These are phyloP conservation scores for Trypanosoma lewisi DNA, from an alignment of 208 protist species.

Conservation along the genomic window DNA sequence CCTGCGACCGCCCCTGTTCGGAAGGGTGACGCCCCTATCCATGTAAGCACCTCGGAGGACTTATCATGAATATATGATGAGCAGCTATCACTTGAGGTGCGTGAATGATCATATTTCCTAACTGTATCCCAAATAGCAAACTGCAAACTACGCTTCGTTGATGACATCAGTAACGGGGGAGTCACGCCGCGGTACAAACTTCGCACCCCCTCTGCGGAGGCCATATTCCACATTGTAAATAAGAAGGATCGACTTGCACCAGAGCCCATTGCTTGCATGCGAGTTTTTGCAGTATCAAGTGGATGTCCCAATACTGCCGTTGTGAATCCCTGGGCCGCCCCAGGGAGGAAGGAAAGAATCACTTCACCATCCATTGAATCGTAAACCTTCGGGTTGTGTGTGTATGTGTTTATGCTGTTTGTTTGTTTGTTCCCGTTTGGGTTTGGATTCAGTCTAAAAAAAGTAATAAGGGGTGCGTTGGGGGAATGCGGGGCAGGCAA, in stretches of 20 bases:
- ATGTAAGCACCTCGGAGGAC: neutral
- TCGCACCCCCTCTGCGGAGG: conserved; percentile 48
- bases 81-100: neutral
- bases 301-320: conserved; percentile 79
- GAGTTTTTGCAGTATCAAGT: conserved; percentile 87
- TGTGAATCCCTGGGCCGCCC: conserved; percentile 71
- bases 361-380: conserved; percentile 20
- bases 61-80: neutral
- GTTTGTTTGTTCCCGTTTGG: too few relatives aligned
- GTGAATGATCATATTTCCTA: conserved; percentile 11
- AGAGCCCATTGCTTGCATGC: conserved; percentile 77
- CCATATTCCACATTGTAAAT: conserved; percentile 62
- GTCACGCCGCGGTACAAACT: conserved; percentile 78
- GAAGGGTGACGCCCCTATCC: conserved; percentile 53
- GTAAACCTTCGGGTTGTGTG: too few relatives aligned
- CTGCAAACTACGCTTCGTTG: conserved; percentile 82
- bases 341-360: conserved; percentile 54
- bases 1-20: conserved; percentile 69
- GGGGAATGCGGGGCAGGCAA: too few relatives aligned
- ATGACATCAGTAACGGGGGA: conserved; percentile 80
- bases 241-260: conserved; percentile 36
- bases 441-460: too few relatives aligned
- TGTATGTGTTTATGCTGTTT: too few relatives aligned
- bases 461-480: too few relatives aligned
- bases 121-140: conserved; percentile 82